Conservation (phyloP, 1,284 basidiomycete genomes). For the Ceratobasidium sp. region DNA sequence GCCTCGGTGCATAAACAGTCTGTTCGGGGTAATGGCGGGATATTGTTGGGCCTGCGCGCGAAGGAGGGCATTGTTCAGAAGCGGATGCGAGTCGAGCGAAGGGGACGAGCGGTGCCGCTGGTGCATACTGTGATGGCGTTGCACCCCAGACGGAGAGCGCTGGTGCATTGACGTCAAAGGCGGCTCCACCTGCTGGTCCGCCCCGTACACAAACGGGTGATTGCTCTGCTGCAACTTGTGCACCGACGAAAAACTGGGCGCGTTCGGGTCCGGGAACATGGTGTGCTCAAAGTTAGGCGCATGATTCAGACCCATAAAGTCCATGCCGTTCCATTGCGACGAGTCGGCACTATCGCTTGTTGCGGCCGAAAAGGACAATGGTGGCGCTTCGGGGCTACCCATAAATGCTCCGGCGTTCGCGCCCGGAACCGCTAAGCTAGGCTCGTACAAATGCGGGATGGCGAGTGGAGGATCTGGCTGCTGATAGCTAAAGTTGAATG, state of each 20-base stretch:
- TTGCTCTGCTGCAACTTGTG: conserved; percentile 31
- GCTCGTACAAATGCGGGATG: conserved; percentile 36
- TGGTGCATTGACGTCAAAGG: conserved; percentile 29
- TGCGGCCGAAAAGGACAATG: conserved; percentile 39
- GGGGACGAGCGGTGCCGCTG: conserved; percentile 38
- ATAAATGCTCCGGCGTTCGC: conserved; percentile 29
- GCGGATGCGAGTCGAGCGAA: conserved; percentile 30
- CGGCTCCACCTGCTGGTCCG: conserved; percentile 15
- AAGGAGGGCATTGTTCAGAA: conserved; percentile 28
- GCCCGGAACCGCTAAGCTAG: conserved; percentile 12
- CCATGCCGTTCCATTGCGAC: conserved; percentile 33
- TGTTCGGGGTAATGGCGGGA: conserved; percentile 22
- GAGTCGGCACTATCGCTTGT: conserved; percentile 34
- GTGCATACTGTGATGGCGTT: conserved; percentile 27
- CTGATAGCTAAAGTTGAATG: conserved; percentile 45
- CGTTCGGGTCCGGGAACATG: conserved; percentile 33
- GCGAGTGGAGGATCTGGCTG: not conserved
- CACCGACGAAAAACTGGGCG: conserved; percentile 22
- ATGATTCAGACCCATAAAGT: conserved; percentile 27
- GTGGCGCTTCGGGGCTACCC: conserved; percentile 32
- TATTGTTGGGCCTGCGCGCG: conserved; percentile 40
- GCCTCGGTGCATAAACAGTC: conserved; percentile 38
- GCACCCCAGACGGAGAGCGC: conserved; percentile 12
- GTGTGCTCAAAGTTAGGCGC: conserved; percentile 1
- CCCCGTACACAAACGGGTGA: conserved; percentile 12